Base-by-base conservation (phyloP, 768 basidiomycete genomes). In the Mycena chlorophos region DNA sequence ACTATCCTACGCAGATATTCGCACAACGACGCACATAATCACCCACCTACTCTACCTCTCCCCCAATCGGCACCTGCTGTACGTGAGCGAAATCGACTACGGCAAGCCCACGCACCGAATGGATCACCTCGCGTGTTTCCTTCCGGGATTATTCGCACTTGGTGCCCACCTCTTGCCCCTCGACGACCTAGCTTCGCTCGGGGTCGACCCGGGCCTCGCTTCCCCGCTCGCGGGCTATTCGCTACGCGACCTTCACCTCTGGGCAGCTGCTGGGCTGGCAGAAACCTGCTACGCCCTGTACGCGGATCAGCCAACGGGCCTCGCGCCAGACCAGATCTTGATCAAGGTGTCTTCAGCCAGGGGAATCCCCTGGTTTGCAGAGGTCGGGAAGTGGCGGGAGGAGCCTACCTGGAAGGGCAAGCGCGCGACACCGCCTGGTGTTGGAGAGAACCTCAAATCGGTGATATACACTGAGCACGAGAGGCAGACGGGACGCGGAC, bases 81-180 rank as follows among this genome's bases (percentile, higher is more conserved):
- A 89, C 55, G 83, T 87, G 10, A 88, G 87, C 8, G 86, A 87
- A 63, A 72, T 73, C 68, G 13, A 58, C 72, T 12, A 69, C 66
- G 71, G 67, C 25, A 56, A 63, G 16, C 75, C 80, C 22, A 73
- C 77, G 10, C 81, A 86, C 60, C 63, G 66, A 20, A 82, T 89
- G 51, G 89, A 91, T 58, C 89, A 91, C 63, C 71, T 91, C 25
- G 83, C 88, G 12, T 90, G 89, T 69, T 91, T 90, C 73, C 76
- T 89, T 46, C 88, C 88, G 0, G 89, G 89, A 16, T 71, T 90
- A 16, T 74, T 91, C 47, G 87, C 89, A 4, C 75, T 91, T 3
- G 89, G 89, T 23, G 86, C 72, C 4, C 79, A 86, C 58, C 78
- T 79, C 12, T 77, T 90, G 47, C 82, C 82, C 23, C 71, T 86